Evolutionary conservation across 352 stramenopile genomes (phyloP).

Genomic region (Phytopythium aichiense): DNA sequence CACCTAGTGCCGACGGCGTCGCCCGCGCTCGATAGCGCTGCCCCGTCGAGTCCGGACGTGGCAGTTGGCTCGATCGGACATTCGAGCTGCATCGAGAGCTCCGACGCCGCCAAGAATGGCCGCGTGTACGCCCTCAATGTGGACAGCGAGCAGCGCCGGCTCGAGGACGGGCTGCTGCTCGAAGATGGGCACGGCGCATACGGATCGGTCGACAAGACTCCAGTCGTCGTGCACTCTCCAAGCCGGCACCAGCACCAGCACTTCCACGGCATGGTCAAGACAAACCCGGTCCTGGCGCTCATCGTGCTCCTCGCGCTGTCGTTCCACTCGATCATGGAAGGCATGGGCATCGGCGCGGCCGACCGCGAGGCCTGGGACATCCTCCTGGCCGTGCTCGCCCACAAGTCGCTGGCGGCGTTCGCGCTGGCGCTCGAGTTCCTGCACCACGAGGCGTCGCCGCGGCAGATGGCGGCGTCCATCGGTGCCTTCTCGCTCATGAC

Average conservation of each 20-base stretch:
- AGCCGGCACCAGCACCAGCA: constrained; percentile 38
- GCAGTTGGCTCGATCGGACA: not conserved
- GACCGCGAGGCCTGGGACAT: constrained; percentile 66
- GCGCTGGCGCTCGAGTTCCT: constrained; percentile 67
- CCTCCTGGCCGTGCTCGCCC: constrained; percentile 69
- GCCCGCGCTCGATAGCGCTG: not conserved
- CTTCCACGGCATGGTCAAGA: constrained; percentile 58
- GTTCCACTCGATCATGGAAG: constrained; percentile 86
- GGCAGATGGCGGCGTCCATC: constrained; percentile 39
- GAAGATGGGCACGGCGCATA: not conserved
- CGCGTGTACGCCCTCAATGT: constrained; percentile 4
- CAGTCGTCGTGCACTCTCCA: constrained; percentile 6
- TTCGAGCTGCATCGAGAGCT: not conserved
- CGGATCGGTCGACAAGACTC: constrained; percentile 10
- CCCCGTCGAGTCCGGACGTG: constrained; percentile 7
- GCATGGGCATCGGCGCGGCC: constrained; percentile 73
- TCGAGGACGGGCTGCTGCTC: not conserved
- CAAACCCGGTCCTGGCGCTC: constrained; percentile 58
- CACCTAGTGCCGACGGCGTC: constrained; percentile 2
- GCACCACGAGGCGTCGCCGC: constrained; percentile 46
- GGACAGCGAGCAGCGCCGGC: not conserved
- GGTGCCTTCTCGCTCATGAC: constrained; percentile 74
- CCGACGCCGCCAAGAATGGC: constrained; percentile 1
- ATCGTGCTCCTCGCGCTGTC: constrained; percentile 77
- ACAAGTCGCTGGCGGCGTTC: constrained; percentile 80